Percentiles rank a stretch among this genome's conserved stretches.
Evolutionary conservation across 2,329 filamentous ascomycete species (phyloP).

Genomic region (Sporothrix luriei): DNA sequence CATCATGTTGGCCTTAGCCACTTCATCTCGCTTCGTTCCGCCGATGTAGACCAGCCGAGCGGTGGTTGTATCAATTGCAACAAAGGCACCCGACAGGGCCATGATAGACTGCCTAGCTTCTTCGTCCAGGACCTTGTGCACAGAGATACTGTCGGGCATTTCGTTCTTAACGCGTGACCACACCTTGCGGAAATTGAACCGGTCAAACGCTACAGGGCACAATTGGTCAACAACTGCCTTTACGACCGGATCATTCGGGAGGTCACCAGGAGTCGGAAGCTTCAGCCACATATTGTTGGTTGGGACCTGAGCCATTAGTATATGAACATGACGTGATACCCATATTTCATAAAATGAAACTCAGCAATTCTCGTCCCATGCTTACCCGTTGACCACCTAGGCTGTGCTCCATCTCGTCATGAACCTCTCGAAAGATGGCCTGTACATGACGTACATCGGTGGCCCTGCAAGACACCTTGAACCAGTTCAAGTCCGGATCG

Average conservation of each 20-base stretch:
- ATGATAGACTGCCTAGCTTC: constrained; percentile 32
- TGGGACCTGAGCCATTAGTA: background rate
- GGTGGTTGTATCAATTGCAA: constrained; percentile 28
- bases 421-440: constrained; percentile 30
- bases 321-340: background rate
- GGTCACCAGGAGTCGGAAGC: background rate
- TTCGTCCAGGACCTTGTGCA: constrained; percentile 33
- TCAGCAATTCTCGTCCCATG: background rate
- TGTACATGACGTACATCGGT: constrained; percentile 33
- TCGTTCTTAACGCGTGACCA: constrained; percentile 39
- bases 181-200: constrained; percentile 29
- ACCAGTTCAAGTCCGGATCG: constrained; percentile 37
- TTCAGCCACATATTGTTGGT: constrained; percentile 27
- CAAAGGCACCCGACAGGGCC: constrained; percentile 23
- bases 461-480: constrained; percentile 37
- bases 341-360: background rate
- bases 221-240: constrained; percentile 27
- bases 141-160: constrained; percentile 32
- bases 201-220: constrained; percentile 33
- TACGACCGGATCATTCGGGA: background rate
- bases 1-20: constrained; percentile 30
- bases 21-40: background rate
- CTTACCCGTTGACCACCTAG: background rate
- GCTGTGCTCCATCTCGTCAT: constrained; percentile 30
- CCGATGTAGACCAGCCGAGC: constrained; percentile 37